Conservation (phyloP, 495 filamentous ascomycete genomes). For the Podospora didyma region DNA sequence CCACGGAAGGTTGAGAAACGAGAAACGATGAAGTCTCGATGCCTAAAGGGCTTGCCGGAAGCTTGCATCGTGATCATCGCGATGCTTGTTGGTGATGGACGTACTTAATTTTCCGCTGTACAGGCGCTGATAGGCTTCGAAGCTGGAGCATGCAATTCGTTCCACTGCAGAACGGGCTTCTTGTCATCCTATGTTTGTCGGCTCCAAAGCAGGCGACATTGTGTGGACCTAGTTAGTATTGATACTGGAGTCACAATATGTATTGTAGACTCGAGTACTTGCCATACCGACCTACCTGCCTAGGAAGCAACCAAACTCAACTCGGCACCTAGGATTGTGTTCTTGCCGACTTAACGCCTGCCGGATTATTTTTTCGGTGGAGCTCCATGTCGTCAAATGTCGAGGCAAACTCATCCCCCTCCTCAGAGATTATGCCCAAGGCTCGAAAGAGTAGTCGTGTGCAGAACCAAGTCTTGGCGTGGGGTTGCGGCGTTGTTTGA, state of each 20-base stretch:
- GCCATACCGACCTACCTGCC: no score
- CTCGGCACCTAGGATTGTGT: no score
- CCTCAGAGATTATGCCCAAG: not conserved
- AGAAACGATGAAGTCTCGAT: no score
- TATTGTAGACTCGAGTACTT: no score
- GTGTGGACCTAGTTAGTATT: not conserved
- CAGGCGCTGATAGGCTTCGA: not conserved
- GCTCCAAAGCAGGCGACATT: not conserved
- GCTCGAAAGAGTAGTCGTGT: not conserved
- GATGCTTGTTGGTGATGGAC: no score
- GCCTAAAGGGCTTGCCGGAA: no score
- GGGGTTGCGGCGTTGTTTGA: not conserved
- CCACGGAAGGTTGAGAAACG: no score
- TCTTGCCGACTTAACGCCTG: no score
- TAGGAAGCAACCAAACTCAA: no score
- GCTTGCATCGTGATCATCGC: no score
- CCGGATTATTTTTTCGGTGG: no score
- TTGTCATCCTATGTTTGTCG: not conserved
- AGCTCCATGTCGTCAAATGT: not conserved
- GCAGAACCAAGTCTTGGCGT: not conserved
- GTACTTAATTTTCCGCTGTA: no score
- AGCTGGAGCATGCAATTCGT: not conserved
- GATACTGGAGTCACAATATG: not conserved
- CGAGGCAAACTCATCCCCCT: not conserved
- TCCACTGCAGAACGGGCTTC: not conserved